These are phyloP conservation scores for Pseudogymnoascus pannorum DNA, from an alignment of 2,329 filamentous ascomycete genomes.

Conservation along the genomic window DNA sequence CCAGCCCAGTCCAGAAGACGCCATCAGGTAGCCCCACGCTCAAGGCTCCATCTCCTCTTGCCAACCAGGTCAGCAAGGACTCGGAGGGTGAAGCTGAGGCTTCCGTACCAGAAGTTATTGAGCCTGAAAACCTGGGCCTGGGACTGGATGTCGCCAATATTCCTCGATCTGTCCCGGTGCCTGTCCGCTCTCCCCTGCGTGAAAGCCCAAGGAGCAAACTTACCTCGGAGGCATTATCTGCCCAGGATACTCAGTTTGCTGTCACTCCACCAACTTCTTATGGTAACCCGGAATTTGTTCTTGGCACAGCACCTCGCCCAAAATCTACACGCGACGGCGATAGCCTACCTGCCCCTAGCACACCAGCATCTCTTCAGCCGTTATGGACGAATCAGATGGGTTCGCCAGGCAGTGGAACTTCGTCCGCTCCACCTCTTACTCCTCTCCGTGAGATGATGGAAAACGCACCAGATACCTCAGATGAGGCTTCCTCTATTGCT, in stretches of 20 bases:
- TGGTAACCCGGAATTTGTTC: slow-evolving; percentile 17
- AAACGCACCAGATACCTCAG: slow-evolving; percentile 24
- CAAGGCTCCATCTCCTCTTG: not conserved
- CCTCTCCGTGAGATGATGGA: slow-evolving; percentile 30
- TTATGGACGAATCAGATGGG: not conserved
- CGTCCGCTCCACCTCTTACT: slow-evolving; percentile 26
- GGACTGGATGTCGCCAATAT: not conserved
- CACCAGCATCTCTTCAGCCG: not conserved
- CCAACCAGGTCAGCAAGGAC: not conserved
- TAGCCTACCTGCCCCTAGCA: not conserved
- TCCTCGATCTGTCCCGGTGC: not conserved
- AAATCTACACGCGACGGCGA: slow-evolving; percentile 12
- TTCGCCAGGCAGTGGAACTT: not conserved
- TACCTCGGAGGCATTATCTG: not conserved
- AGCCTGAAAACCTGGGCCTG: not conserved
- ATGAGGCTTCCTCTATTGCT: slow-evolving; percentile 24
- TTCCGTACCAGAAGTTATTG: not conserved
- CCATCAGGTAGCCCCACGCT: not conserved
- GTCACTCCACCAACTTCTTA: not conserved
- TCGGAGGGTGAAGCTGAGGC: no score
- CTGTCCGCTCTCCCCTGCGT: not conserved
- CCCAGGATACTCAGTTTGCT: not conserved
- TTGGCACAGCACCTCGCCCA: slow-evolving; percentile 22
- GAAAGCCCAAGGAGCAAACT: not conserved
- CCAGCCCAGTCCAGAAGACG: not conserved